Evolutionary conservation across 2,329 filamentous ascomycete species (phyloP).

Genomic region (Acrocalymma vagum): DNA sequence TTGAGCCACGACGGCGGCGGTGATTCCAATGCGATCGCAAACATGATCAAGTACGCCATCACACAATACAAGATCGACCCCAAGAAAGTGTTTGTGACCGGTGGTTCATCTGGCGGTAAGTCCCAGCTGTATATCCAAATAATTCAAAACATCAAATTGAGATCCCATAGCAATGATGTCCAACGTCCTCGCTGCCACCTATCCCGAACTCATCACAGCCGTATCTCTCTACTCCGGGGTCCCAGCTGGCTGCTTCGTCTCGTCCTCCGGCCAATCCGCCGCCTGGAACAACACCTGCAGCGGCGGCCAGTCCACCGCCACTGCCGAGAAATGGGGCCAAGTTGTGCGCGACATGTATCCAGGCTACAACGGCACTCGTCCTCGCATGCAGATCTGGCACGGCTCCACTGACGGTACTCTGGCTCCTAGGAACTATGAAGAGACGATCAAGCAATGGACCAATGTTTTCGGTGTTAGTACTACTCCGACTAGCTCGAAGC

Average conservation of each 20-base stretch:
- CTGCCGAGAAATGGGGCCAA: conserved; percentile 59
- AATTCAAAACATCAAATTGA: not conserved
- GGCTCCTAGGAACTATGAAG: conserved; percentile 63
- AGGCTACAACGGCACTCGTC: conserved; percentile 59
- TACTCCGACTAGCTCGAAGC: conserved; percentile 30
- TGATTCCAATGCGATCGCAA: conserved; percentile 64
- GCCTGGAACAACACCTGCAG: conserved; percentile 64
- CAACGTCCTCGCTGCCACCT: conserved; percentile 60
- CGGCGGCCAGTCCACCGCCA: conserved; percentile 55
- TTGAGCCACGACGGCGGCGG: conserved; percentile 66
- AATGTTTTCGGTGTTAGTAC: conserved; percentile 36
- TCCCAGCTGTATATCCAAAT: not conserved
- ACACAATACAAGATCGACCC: conserved; percentile 61
- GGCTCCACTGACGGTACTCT: conserved; percentile 62
- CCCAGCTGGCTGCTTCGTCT: conserved; percentile 63
- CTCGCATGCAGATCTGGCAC: conserved; percentile 67
- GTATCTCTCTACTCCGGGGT: conserved; percentile 62
- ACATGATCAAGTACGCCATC: conserved; percentile 67
- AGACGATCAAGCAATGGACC: conserved; percentile 54
- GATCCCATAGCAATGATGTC: conserved; percentile 34
- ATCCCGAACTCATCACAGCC: conserved; percentile 63
- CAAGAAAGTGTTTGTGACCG: conserved; percentile 63
- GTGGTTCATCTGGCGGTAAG: conserved; percentile 57
- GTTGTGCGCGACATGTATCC: conserved; percentile 60
- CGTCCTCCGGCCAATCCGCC: conserved; percentile 49